Evolutionary conservation across 768 basidiomycete genomes (phyloP), one percentile per base, ranked within the genome.

Genomic region (Boletus coccyginus): DNA sequence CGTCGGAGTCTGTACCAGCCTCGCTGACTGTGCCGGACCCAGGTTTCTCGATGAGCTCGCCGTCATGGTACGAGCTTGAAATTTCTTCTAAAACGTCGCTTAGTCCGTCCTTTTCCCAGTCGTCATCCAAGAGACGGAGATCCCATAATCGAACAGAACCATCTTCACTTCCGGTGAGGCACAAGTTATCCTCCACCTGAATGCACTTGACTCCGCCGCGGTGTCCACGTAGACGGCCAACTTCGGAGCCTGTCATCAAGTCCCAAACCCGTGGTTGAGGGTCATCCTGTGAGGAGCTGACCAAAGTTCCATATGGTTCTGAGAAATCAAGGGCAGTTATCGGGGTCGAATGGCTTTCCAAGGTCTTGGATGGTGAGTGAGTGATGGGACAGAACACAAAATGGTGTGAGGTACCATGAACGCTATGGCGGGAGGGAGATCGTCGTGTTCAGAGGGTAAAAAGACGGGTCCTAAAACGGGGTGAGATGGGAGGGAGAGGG

Each of bases 371-470:
- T 50, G 42, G 57, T 63, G 11, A 64, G 59, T 55, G 31, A 53
- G 59, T 31, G 21, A 36, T n/a, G 32, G n/a, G 35, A 40, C 33
- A 49, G 51, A 40, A 50, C 11, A 47, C 7, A 6, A 46, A 35
- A 54, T 17, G 7, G 52, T 27, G 40, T 45, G 45, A 63, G 64
- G 62, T 73, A 92, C 93, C 95, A 99, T 98, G 75, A 99, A 99
- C 13, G 96, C 97, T 7, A 98, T 85, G 1, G 93, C 94, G 9
- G 87, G 83, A 10, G 97, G 97, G 32, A 99, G 78, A 51, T 97
- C 94, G 62, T 94, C 93, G 62, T 99, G 97, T 69, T 98, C 97
- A 17, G 94, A 97, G 5, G 97, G 97, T 46, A 99, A 71, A 77
- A 99, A 98, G 17, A 92, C 92, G 0, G 96, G 95, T 3, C 96